phyloP scores from a whole-genome alignment of 257 asterid genomes.

The Ilex asprella region DNA sequence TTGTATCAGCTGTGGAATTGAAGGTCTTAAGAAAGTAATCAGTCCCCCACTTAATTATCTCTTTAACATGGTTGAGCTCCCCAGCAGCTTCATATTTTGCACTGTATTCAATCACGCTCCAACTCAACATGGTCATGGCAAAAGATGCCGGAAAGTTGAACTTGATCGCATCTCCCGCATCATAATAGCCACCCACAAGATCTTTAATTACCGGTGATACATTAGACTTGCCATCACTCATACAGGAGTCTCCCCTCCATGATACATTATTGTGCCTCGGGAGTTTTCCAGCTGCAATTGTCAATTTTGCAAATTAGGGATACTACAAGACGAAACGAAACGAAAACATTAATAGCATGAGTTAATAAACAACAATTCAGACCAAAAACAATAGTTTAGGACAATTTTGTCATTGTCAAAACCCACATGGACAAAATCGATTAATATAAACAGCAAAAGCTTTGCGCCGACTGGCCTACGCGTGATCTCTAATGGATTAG shows the following conservation, averaged over 20 bases:
- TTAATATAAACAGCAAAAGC: no score
- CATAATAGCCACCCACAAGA: constrained; percentile 81
- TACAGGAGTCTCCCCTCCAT: constrained; percentile 89
- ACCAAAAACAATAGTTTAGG: no score
- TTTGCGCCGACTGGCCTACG: no score
- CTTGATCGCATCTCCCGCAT: constrained; percentile 97
- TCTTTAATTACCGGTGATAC: constrained; percentile 45
- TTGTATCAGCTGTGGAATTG: constrained; percentile 78
- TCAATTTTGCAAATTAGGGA: constrained; percentile 17
- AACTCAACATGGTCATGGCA: constrained; percentile 95
- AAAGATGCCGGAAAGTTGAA: constrained; percentile 80
- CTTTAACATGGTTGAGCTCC: constrained; percentile 83
- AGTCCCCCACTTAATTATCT: constrained; percentile 95
- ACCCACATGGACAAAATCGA: neutral
- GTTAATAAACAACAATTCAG: neutral
- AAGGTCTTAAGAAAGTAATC: constrained; percentile 92
- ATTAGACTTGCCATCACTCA: constrained; percentile 64
- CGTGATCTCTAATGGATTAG: no score
- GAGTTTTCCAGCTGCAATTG: constrained; percentile 71
- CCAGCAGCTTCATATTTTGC: constrained; percentile 88
- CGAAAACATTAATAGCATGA: neutral
- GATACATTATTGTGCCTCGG: constrained; percentile 93
- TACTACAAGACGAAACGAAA: neutral
- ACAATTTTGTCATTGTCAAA: no score
- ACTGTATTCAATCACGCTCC: constrained; percentile 95